Conservation (phyloP, 495 filamentous ascomycete genomes). For the Hyaloscypha hepaticicola region DNA sequence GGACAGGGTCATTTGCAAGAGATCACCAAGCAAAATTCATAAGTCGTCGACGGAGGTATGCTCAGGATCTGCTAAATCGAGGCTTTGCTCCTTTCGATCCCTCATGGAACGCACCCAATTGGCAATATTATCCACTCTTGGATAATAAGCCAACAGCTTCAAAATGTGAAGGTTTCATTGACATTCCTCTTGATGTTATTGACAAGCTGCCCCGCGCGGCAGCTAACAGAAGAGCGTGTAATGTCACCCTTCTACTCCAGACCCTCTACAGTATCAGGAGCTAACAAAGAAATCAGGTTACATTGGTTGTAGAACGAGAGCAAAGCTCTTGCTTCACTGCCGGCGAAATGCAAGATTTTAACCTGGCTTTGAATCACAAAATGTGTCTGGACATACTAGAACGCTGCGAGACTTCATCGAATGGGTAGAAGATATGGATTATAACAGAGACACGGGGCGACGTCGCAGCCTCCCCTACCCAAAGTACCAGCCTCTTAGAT, state of each 20-base stretch:
- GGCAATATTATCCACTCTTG: constrained; percentile 17
- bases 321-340: background rate
- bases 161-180: constrained; percentile 1
- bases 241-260: background rate
- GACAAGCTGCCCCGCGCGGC: background rate
- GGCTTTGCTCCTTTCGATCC: constrained; percentile 2
- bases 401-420: background rate
- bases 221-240: background rate
- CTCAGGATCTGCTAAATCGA: constrained; percentile 12
- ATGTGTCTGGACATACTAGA: background rate
- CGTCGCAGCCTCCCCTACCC: too few relatives aligned
- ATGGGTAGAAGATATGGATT: constrained; percentile 9
- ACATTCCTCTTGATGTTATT: constrained; percentile 4
- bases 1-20: background rate
- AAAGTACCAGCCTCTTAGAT: too few relatives aligned
- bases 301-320: background rate
- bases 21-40: constrained; percentile 11
- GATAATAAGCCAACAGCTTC: background rate
- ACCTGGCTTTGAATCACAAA: background rate
- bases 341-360: constrained; percentile 11
- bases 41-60: constrained; percentile 8
- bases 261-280: background rate
- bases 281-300: constrained; percentile 3
- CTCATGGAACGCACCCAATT: background rate
- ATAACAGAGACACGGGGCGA: background rate